These are phyloP conservation scores for Leucosporidium yakuticum DNA, from an alignment of 768 basidiomycete genomes.

Conservation along the genomic window DNA sequence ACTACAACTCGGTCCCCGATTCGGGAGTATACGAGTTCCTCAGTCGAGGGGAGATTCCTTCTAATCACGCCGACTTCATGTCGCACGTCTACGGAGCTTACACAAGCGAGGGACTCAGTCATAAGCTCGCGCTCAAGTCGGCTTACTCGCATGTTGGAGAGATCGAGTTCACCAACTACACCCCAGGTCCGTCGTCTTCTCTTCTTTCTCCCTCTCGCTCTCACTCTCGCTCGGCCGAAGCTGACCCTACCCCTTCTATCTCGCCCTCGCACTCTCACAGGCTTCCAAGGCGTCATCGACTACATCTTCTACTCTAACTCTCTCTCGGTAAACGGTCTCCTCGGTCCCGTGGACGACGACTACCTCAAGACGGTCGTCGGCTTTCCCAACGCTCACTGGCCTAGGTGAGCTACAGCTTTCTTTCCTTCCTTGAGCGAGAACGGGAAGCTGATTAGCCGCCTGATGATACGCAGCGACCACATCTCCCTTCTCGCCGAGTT, in stretches of 20 bases:
- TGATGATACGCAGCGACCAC: conserved; percentile 36
- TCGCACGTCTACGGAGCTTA: conserved; percentile 83
- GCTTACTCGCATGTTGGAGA: conserved; percentile 64
- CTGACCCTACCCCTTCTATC: not conserved
- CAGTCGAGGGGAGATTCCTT: conserved; percentile 56
- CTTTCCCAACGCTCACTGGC: conserved; percentile 94
- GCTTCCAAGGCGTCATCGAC: conserved; percentile 62
- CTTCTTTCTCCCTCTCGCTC: not conserved
- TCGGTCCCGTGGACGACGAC: conserved; percentile 74
- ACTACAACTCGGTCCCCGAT: conserved; percentile 82
- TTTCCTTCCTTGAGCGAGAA: no score
- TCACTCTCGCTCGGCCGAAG: no score
- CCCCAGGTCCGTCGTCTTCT: conserved; percentile 48
- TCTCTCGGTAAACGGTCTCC: conserved; percentile 69
- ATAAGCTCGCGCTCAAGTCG: conserved; percentile 73
- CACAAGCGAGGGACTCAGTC: conserved; percentile 79
- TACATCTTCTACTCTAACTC: conserved; percentile 85
- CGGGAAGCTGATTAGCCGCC: no score
- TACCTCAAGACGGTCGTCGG: conserved; percentile 90
- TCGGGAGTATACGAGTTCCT: conserved; percentile 92
- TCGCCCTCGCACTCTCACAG: not conserved
- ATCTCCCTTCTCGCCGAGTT: conserved; percentile 36
- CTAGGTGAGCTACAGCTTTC: conserved; percentile 45
- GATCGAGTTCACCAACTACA: conserved; percentile 77
- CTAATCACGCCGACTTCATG: conserved; percentile 85